Evolutionary conservation across 208 protist species (phyloP), one percentile per base, ranked within the genome.

Genomic region (Blechomonas ayalai): DNA sequence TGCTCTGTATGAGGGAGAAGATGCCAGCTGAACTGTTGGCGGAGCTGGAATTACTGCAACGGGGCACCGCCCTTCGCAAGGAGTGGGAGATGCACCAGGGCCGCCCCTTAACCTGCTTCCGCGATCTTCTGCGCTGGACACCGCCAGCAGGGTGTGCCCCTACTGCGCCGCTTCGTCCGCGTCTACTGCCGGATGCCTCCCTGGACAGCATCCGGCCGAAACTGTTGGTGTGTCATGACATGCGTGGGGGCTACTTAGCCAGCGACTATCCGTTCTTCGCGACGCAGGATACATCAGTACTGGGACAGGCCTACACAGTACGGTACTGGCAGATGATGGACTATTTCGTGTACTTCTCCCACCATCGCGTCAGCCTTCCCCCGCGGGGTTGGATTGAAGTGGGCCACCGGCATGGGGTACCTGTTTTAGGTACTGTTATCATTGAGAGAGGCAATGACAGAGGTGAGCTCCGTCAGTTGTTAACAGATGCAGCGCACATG

Each of bases 301-400:
- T 74, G 16, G 57, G 80, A 29, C 32, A 26, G 7, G 48, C 59
- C 22, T 89, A 93, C 66, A 75, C 62, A 25, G 65, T 87, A 9
- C 45, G 47, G 44, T 80, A 89, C 57, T 94, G 82, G 85, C 44
- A 72, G 39, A 47, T 68, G 19, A 47, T 70, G 32, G 86, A 96
- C 53, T 67, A 50, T 24, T 95, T 93, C 52, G 79, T 94, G 0
- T 95, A 96, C 60, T 96, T 96, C 46, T 73, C 77, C 1, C 90
- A 96, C 58, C 41, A 82, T 36, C 69, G 79, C 40, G 60, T 95
- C 16, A 69, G 67, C 1, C 62, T 95, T 19, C 91, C 91, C 10
- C 92, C 86, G 47, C 57, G 59, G 20, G 65, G 65, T 36, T 97
- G 85, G 85, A 80, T 92, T 5, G 60, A 79, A 16, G 41, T 52